These are phyloP conservation scores for Sordariomycetes sp. DNA, from an alignment of 2,329 filamentous ascomycete genomes.

Conservation along the genomic window DNA sequence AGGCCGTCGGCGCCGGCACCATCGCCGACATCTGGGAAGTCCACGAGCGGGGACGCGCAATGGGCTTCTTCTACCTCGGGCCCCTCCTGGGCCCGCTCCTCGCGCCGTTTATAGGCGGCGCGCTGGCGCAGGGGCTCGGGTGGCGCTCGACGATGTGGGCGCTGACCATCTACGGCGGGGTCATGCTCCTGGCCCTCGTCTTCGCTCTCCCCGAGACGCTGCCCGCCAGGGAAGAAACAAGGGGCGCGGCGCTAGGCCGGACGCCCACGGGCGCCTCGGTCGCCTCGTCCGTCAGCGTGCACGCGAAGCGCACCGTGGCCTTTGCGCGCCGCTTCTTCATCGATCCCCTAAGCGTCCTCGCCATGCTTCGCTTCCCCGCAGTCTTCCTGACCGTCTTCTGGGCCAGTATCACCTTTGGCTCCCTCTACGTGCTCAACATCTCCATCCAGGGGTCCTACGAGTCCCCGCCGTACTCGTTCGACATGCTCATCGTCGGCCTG, in stretches of 20 bases:
- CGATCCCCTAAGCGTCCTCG: slow-evolving; percentile 58
- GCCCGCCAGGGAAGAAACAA: slow-evolving; percentile 5
- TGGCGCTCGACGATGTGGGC: slow-evolving; percentile 77
- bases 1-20: slow-evolving; percentile 72
- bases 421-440: slow-evolving; percentile 67
- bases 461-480: slow-evolving; percentile 52
- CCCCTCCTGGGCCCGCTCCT: slow-evolving; percentile 63
- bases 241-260: slow-evolving; percentile 16
- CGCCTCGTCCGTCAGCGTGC: slow-evolving; percentile 1
- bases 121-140: slow-evolving; percentile 51
- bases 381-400: slow-evolving; percentile 63
- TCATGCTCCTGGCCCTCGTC: slow-evolving; percentile 40
- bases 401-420: slow-evolving; percentile 61
- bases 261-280: slow-evolving; percentile 51
- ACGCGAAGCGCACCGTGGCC: background rate
- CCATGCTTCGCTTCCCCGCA: slow-evolving; percentile 61
- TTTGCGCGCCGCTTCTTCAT: slow-evolving; percentile 37
- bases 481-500: slow-evolving; percentile 55
- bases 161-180: slow-evolving; percentile 53
- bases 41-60: slow-evolving; percentile 60
- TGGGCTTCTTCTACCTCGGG: slow-evolving; percentile 73
- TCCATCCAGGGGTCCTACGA: slow-evolving; percentile 60
- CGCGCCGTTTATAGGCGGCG: slow-evolving; percentile 65
- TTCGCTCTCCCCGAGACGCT: slow-evolving; percentile 56
- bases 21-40: slow-evolving; percentile 72